Base-by-base conservation (phyloP, 2,329 filamentous ascomycete species). In the Byssoonygena ceratinophila region DNA sequence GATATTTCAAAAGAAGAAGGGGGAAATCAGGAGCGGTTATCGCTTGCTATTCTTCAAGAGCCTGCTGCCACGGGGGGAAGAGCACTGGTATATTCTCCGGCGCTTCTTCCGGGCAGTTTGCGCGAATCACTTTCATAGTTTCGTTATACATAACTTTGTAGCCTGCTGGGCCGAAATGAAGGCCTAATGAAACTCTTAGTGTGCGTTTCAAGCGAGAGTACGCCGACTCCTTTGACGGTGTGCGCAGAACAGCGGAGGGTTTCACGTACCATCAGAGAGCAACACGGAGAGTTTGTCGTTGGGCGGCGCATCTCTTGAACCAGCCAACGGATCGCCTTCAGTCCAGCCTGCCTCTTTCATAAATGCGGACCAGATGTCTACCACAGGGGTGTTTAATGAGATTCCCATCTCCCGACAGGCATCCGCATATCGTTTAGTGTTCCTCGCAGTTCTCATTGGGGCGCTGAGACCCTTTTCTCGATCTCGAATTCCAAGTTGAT, bases 311-410 rank as follows among this genome's bases (percentile, higher is more conserved):
- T 79, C 65, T 65, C 76, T 65, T 68, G 79, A 72, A 67, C 90
- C 76, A 12, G 72, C 67, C 25, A 83, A 62, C 3, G 72, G 68
- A 36, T 75, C 69, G 5, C 72, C 75, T 59, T 69, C 68, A 14
- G 72, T 64, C 70, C 78, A 82, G 1, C 75, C 76, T 2, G 75
- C 72, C 43, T 79, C 75, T 52, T 79, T 74, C 82, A 94, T 87
- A 60, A 96, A 77, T 0, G 80, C 81, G 55, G 79, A 77, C 81
- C 87, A 94, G 1, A 97, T 76, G 67, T 97, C 87, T 20, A 94
- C 71, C 1, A 91, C 77, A 0, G 80, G 75, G 2, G 91, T 61
- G 5, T 69, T 66, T 39, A 76, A 68, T 52, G 74, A 74, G 45
- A 67, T 73, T 1, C 77, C 84, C 0, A 85, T 72, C 48, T 83